Conservation (phyloP, 345 rosid species). For the Ceriops tagal region DNA sequence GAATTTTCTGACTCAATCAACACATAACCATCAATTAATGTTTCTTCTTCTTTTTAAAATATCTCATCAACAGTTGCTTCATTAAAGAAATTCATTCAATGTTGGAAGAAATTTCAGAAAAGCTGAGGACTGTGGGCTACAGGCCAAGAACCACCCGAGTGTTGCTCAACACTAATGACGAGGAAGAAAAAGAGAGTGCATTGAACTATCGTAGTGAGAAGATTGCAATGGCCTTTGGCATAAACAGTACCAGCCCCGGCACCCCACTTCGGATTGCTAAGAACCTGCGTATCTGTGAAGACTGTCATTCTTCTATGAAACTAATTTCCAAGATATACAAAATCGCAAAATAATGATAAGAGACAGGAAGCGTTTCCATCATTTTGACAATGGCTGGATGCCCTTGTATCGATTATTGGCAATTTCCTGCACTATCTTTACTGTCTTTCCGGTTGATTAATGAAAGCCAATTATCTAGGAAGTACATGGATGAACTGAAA, state of each 20-base stretch:
- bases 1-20: too few species aligned
- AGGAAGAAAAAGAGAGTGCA: constrained; percentile 48
- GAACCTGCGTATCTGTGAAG: constrained; percentile 67
- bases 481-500: too few species aligned
- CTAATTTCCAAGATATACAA: constrained; percentile 54
- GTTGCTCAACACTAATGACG: constrained; percentile 45
- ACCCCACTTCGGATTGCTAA: constrained; percentile 50
- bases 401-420: constrained; percentile 54
- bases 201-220: constrained; percentile 67
- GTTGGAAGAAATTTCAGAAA: constrained; percentile 44
- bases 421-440: not conserved
- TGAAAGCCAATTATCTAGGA: too few species aligned
- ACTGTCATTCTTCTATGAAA: constrained; percentile 63
- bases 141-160: constrained; percentile 52
- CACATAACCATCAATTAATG: too few species aligned
- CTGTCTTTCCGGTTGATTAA: too few species aligned
- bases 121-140: constrained; percentile 44
- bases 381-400: constrained; percentile 61
- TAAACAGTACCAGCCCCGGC: constrained; percentile 49
- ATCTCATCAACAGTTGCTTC: too few species aligned
- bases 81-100: constrained; percentile 44
- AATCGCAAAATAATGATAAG: constrained; percentile 46
- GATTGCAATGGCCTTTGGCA: constrained; percentile 61
- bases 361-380: constrained; percentile 68
- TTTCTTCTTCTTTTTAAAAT: too few species aligned